Base-by-base conservation (phyloP, 164 flowering plant species). In the Chimonanthus praecox region DNA sequence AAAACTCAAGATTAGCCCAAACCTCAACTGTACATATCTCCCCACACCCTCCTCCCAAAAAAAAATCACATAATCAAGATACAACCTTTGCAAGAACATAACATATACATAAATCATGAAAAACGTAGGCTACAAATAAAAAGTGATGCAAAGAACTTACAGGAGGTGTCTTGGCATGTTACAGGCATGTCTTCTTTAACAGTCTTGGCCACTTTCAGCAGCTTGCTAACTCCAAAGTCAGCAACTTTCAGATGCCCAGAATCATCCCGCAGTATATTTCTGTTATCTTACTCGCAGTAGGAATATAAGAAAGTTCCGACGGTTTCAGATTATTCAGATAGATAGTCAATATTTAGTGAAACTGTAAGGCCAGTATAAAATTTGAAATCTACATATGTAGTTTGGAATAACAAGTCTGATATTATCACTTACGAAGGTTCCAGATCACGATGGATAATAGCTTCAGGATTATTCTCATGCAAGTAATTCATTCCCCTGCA, bases 261-360 rank as follows among this genome's bases (percentile, higher is more conserved):
- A 87, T 94, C 99, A 87, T 91, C 99, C 86, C 94, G 88, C 88
- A 96, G 83, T 82, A 96, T 87, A 80, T 96, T 96, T 82, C 99
- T 96, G 97, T 83, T 74, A 82, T 85, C 82, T 84, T 84, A 78
- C 79, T 73, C 81, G 72, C 47, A 73, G 49, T 60, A 79, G 71
- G 83, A 81, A 81, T 48, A 64, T 44, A 80, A 79, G 76, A 78
- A 82, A 68, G 47, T 71, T 47, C 73, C 64, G 13, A 73, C 50
- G 64, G 60, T 58, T 72, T 74, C 74, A 77, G 71, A 74, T 63
- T 64, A 74, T 73, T 71, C 69, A 71, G 73, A 54, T 49, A 49
- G 68, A 71, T 50, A 73, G 51, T 6, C 15, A 13, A 15, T 45
- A 70, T 54, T 75, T 43, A 64, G 72, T 15, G 51, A 47, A 48